Conservation (phyloP, 2,329 filamentous ascomycete species). For the Cladophialophora yegresii region DNA sequence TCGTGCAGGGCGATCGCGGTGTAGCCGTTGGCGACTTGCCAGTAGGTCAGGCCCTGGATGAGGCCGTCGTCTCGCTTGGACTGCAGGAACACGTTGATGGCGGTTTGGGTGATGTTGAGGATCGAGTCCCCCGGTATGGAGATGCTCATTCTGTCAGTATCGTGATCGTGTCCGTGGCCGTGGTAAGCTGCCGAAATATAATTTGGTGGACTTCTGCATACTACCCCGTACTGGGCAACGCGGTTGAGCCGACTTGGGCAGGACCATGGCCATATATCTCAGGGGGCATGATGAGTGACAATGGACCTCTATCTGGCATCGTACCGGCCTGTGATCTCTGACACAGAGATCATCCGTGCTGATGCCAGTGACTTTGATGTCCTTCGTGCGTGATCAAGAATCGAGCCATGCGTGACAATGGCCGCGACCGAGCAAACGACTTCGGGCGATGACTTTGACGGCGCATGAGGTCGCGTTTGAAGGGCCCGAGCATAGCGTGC, state of each 20-base stretch:
- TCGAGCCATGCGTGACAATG: background rate
- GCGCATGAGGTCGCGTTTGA: background rate
- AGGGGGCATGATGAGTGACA: background rate
- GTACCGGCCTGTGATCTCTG: background rate
- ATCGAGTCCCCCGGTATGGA: conserved; percentile 9
- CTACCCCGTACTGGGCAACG: background rate
- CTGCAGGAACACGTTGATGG: conserved; percentile 28
- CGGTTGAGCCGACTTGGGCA: background rate
- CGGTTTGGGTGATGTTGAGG: conserved; percentile 21
- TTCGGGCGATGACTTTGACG: background rate
- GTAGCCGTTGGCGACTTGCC: conserved; percentile 33
- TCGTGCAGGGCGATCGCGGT: conserved; percentile 32
- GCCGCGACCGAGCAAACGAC: background rate
- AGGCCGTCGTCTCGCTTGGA: conserved; percentile 26
- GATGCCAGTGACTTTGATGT: background rate
- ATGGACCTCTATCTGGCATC: background rate
- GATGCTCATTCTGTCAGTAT: background rate
- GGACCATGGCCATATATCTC: background rate
- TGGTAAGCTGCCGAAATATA: background rate
- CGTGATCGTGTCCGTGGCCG: background rate
- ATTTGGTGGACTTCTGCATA: background rate
- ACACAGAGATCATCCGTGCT: background rate
- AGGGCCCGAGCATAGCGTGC: background rate
- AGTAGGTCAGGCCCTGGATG: conserved; percentile 29
- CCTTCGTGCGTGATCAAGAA: background rate